phyloP scores from a whole-genome alignment of 768 basidiomycete species.

The Kwoniella bestiolae region DNA sequence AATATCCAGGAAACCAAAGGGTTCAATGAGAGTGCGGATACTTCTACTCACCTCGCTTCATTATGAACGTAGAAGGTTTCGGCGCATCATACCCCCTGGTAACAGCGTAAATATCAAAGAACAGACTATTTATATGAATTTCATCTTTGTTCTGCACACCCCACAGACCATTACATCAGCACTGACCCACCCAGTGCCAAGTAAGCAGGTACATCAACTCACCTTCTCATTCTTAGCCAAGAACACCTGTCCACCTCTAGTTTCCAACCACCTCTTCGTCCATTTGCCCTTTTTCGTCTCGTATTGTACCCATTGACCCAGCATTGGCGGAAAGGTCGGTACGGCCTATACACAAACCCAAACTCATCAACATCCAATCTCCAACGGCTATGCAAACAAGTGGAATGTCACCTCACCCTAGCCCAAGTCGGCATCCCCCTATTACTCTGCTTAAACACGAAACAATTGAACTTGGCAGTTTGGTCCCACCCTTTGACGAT shows the following conservation, averaged over 20 bases:
- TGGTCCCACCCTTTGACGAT: slow-evolving; percentile 87
- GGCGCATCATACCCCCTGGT: slow-evolving; percentile 78
- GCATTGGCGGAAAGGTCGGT: slow-evolving; percentile 57
- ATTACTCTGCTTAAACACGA: slow-evolving; percentile 76
- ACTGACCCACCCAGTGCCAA: too few species aligned
- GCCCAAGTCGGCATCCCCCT: slow-evolving; percentile 64
- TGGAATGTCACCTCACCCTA: slow-evolving; percentile 35
- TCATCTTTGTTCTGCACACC: slow-evolving; percentile 77
- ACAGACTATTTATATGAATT: slow-evolving; percentile 59
- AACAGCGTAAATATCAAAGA: slow-evolving; percentile 85
- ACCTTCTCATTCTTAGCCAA: slow-evolving; percentile 89
- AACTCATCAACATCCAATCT: background rate
- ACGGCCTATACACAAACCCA: slow-evolving; percentile 58
- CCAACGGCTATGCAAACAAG: background rate
- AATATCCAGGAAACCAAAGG: too few species aligned
- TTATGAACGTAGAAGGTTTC: slow-evolving; percentile 79
- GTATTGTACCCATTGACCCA: slow-evolving; percentile 77
- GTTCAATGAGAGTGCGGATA: too few species aligned
- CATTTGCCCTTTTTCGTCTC: slow-evolving; percentile 92
- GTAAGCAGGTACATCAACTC: slow-evolving; percentile 52
- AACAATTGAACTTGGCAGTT: slow-evolving; percentile 75
- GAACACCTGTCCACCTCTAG: slow-evolving; percentile 84
- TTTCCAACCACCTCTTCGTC: slow-evolving; percentile 86
- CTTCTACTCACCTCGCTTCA: slow-evolving; percentile 70
- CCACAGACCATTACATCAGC: slow-evolving; percentile 38